Base-by-base conservation (phyloP, 164 flowering plant species). In the Macadamia integrifolia region DNA sequence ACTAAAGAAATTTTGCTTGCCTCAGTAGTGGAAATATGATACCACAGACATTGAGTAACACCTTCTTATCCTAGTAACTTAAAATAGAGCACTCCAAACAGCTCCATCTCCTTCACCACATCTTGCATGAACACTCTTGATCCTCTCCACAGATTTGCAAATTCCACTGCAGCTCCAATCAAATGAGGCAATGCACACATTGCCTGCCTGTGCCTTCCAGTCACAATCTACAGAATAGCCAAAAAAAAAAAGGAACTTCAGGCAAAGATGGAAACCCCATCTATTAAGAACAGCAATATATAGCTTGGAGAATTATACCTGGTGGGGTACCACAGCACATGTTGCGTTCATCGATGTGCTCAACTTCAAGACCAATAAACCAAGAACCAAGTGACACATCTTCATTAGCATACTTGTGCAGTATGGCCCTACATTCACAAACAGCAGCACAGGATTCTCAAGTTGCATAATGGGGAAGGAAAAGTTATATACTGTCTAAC, bases 141-240 rank as follows among this genome's bases (percentile, higher is more conserved):
- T 84, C 77, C 71, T 86, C 68, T 87, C 97, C 61, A 88, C 95
- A 29, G 97, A 91, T 58, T 84, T 84, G 82, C 97, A 91, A 60
- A 91, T 89, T 23, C 97, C 95, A 78, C 95, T 89, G 81, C 97
- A 91, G 71, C 87, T 85, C 97, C 97, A 89, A 77, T 91, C 97
- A 75, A 91, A 91, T 55, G 95, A 86, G 32, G 95, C 95, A 59
- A 88, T 69, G 66, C 97, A 91, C 2, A 82, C 82, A 72, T 84
- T 86, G 18, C 97, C 97, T 15, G 91, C 92, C 69, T 87, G 88
- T 12, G 94, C 90, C 78, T 89, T 91, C 94, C 92, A 89, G 71
- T 87, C 91, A 66, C 97, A 91, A 75, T 91, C 97, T 91, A 80
- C 71, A 75, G 32, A 29, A 68, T 11, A 12, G 43, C 28, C 40